Evolutionary conservation across 208 protist species (phyloP).

Genomic region (Spongospora subterranea): DNA sequence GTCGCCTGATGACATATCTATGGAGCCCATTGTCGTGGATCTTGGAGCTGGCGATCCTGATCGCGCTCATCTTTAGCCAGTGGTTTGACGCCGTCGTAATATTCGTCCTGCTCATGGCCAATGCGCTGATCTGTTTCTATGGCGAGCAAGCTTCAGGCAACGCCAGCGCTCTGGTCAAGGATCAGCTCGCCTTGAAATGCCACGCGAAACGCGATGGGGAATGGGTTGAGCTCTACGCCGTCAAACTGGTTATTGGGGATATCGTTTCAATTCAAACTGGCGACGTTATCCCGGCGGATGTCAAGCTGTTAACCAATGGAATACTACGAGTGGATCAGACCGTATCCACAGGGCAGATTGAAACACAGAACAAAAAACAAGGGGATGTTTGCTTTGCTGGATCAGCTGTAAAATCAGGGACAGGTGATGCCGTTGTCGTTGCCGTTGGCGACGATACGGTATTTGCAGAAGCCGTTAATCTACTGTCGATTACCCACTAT

Average conservation of each 20-base stretch:
- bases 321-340: neutral
- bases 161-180: neutral
- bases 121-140: neutral
- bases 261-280: neutral
- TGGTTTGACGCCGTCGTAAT: neutral
- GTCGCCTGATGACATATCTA: neutral
- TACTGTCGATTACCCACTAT: neutral
- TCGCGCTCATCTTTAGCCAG: neutral
- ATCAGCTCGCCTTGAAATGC: neutral
- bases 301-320: neutral
- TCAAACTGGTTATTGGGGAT: neutral
- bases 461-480: neutral
- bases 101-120: neutral
- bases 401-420: neutral
- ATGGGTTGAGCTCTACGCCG: neutral
- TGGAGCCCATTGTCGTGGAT: neutral
- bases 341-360: neutral
- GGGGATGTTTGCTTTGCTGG: neutral
- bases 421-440: conserved; percentile 13
- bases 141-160: neutral
- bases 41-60: neutral
- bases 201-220: neutral
- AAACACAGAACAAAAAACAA: neutral
- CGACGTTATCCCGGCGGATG: conserved; percentile 11
- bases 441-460: neutral